Base-by-base conservation (phyloP, 345 rosid genomes). In the Lepidium sativum region DNA sequence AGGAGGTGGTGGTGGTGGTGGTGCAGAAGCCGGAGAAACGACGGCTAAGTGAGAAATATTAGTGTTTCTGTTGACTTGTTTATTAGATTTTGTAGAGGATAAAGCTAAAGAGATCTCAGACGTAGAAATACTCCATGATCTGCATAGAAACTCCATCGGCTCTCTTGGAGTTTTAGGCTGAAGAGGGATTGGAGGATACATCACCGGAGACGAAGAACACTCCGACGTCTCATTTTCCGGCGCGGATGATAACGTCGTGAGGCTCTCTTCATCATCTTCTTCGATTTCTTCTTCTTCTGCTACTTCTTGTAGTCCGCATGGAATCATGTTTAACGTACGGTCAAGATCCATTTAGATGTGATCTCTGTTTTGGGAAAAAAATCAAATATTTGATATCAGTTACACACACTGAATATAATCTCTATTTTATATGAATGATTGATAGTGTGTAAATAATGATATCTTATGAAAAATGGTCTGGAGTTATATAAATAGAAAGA, bases 41-140 rank as follows among this genome's bases (percentile, higher is more conserved):
- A 11, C 17, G 6, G 44, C 25, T 10, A 65, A 15, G 23, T 49
- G 45, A 65, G 60, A 57, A 50, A 42, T 6, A 10, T 3, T 57
- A 65, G 18, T 20, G 41, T 54, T 35, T 60, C 60, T 52, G 17
- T 51, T 53, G 42, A 23, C 50, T 42, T 60, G 63, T 38, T 73
- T 60, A 53, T 44, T 44, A 60, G 63, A 45, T 60, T 38, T 73
- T 9, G 60, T 52, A 60, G 77, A 65, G 0, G 96, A 79, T 20
- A 94, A 84, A 68, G 86, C 99, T 78, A 85, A 78, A 47, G 97
- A 81, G 68, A 94, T 80, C 77, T 90, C 99, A 12, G 96, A 79
- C 20, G 97, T 92, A 8, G 99, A 90, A 40, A 82, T 74, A 66
- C 92, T 90, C 97, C 97, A 90, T 0, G 99, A 86, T 78, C 99